Conservation (phyloP, 495 filamentous ascomycete species). For the Lasiosphaeriaceae sp. region DNA sequence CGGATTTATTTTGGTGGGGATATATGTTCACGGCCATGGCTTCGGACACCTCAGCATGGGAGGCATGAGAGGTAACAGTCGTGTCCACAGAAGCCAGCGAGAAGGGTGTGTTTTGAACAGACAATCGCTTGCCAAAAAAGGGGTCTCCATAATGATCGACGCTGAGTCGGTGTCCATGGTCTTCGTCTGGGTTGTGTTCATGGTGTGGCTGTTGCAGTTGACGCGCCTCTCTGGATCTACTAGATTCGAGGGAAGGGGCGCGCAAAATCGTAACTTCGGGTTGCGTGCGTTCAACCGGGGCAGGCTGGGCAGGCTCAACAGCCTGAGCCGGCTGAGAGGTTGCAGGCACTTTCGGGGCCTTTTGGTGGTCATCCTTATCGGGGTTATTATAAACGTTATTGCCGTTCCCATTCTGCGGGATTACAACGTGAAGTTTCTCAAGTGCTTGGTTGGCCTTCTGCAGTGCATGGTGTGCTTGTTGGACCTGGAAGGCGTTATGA, state of each 20-base stretch:
- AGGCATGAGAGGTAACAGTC: conserved; percentile 46
- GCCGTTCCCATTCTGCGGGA: neutral
- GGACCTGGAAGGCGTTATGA: conserved; percentile 45
- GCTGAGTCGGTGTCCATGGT: conserved; percentile 29
- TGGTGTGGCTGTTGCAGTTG: conserved; percentile 1
- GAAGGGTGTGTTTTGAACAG: conserved; percentile 53
- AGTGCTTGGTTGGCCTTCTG: conserved; percentile 25
- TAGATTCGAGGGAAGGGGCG: conserved; percentile 31
- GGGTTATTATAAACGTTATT: neutral
- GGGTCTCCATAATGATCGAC: conserved; percentile 51
- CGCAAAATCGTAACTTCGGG: conserved; percentile 18
- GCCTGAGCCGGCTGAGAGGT: neutral
- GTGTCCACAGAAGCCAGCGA: conserved; percentile 57
- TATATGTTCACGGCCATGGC: conserved; percentile 79
- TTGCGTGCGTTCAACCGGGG: neutral
- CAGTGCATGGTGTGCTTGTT: conserved; percentile 26
- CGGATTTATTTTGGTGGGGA: conserved; percentile 80
- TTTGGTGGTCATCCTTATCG: neutral
- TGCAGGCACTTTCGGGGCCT: neutral
- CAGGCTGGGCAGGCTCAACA: too few relatives aligned
- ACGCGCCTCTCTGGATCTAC: conserved; percentile 12
- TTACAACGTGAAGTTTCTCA: conserved; percentile 24
- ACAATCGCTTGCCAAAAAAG: conserved; percentile 50
- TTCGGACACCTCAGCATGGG: conserved; percentile 62
- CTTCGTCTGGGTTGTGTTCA: conserved; percentile 15